Conservation (phyloP, 768 basidiomycete species). For the Amanita muscaria region DNA sequence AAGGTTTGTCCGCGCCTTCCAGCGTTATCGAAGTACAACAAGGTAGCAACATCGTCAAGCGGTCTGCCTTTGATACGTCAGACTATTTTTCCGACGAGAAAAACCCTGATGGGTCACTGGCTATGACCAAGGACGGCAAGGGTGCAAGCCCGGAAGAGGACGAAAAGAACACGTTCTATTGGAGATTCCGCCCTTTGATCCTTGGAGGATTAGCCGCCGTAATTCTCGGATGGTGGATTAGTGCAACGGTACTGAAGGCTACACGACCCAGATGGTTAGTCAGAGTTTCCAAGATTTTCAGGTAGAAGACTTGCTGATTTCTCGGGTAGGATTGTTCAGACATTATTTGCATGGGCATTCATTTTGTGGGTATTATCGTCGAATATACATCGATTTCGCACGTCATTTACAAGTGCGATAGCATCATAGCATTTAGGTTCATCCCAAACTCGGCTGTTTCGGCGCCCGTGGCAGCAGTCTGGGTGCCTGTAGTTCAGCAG, state of each 20-base stretch:
- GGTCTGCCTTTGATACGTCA: constrained; percentile 10
- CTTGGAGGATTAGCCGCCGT: constrained; percentile 44
- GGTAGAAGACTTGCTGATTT: constrained; percentile 4
- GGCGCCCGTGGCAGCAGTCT: constrained; percentile 62
- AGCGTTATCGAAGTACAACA: not conserved
- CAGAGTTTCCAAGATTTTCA: not conserved
- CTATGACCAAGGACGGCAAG: not conserved
- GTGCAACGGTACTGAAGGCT: constrained; percentile 53
- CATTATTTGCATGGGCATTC: constrained; percentile 78
- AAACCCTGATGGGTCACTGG: not conserved
- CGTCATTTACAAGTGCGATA: constrained; percentile 16
- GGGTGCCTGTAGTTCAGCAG: constrained; percentile 53
- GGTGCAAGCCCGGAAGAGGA: not conserved
- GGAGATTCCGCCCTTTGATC: constrained; percentile 32
- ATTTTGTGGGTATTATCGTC: constrained; percentile 50
- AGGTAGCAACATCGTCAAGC: constrained; percentile 10
- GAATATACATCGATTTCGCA: not conserved
- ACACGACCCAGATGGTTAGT: constrained; percentile 71
- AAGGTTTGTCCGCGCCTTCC: not conserved
- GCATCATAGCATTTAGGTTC: constrained; percentile 78
- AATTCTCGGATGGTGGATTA: constrained; percentile 85
- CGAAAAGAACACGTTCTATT: constrained; percentile 9
- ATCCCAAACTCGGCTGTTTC: constrained; percentile 66
- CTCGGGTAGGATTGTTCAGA: constrained; percentile 61
- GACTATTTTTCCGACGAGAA: constrained; percentile 18